These are phyloP conservation scores for Talaromyces nanjingensis DNA, from an alignment of 495 filamentous ascomycete species.

Conservation along the genomic window DNA sequence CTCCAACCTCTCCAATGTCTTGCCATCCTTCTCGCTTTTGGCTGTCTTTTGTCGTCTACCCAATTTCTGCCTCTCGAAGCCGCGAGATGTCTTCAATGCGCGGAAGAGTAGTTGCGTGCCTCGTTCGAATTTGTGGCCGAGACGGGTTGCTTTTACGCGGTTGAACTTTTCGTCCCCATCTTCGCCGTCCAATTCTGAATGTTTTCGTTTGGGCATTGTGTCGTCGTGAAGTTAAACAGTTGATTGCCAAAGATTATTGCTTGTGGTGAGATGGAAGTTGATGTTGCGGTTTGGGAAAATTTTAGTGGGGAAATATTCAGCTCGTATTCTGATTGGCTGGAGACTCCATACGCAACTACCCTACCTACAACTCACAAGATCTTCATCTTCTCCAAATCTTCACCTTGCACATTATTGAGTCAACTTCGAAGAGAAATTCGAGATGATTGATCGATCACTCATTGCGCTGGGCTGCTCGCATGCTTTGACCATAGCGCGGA, in stretches of 20 bases:
- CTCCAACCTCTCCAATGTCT: conserved; percentile 49
- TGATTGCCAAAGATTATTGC: too few species aligned
- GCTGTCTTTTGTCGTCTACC: conserved; percentile 67
- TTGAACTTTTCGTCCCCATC: conserved; percentile 16
- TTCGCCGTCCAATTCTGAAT: conserved; percentile 18
- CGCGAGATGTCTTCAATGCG: conserved; percentile 72
- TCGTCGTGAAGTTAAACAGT: neutral
- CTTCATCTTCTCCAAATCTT: neutral
- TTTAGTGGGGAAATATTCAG: neutral
- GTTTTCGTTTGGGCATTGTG: conserved; percentile 44
- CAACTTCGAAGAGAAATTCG: neutral
- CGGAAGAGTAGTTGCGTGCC: conserved; percentile 54
- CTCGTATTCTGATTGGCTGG: neutral
- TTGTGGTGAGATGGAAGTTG: neutral
- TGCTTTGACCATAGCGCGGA: neutral
- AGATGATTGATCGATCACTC: neutral
- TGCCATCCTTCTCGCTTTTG: conserved; percentile 37
- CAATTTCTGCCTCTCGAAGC: conserved; percentile 85
- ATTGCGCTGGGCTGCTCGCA: neutral
- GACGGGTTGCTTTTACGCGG: conserved; percentile 27
- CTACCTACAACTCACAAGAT: too few species aligned
- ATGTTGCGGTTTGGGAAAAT: neutral
- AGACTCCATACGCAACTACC: neutral
- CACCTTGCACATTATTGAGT: neutral
- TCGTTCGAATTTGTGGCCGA: conserved; percentile 50